Evolutionary conservation across 495 filamentous ascomycete species (phyloP).

Genomic region (Cairneyella variabilis): DNA sequence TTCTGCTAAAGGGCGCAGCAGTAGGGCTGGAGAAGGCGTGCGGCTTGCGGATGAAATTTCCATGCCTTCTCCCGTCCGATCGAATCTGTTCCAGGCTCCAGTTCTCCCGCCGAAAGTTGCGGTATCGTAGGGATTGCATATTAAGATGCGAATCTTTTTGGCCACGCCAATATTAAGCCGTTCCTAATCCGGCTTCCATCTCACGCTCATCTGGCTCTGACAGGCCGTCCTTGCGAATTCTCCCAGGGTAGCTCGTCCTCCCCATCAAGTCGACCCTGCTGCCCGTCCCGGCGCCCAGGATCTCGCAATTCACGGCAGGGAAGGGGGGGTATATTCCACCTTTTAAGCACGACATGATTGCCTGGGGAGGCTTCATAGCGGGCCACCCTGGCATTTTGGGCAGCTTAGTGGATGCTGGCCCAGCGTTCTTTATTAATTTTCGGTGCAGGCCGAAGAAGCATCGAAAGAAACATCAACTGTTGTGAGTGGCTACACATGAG

Average conservation of each 20-base stretch:
- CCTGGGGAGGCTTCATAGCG: no score
- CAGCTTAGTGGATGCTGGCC: no score
- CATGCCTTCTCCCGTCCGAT: not conserved
- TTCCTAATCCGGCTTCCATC: not conserved
- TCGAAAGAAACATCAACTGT: no score
- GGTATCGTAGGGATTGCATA: not conserved
- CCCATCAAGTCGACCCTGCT: not conserved
- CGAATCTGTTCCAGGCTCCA: no score
- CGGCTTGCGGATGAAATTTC: not conserved
- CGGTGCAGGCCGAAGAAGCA: no score
- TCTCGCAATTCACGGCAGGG: not conserved
- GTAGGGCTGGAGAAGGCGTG: not conserved
- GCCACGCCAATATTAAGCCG: not conserved
- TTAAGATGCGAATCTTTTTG: not conserved
- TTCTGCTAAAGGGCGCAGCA: not conserved
- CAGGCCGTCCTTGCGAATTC: not conserved
- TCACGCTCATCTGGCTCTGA: not conserved
- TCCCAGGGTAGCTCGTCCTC: not conserved
- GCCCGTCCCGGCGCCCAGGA: slow-evolving; percentile 1
- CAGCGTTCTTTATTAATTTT: no score
- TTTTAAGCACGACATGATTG: no score
- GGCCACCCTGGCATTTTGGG: no score
- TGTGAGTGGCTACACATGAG: no score
- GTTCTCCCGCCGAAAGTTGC: no score
- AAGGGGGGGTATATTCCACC: not conserved